A percentile compares a stretch with the other conserved stretches of the same genome.
Conservation (phyloP, 805 yeast genomes). For the Jamesozyma gamospora region DNA sequence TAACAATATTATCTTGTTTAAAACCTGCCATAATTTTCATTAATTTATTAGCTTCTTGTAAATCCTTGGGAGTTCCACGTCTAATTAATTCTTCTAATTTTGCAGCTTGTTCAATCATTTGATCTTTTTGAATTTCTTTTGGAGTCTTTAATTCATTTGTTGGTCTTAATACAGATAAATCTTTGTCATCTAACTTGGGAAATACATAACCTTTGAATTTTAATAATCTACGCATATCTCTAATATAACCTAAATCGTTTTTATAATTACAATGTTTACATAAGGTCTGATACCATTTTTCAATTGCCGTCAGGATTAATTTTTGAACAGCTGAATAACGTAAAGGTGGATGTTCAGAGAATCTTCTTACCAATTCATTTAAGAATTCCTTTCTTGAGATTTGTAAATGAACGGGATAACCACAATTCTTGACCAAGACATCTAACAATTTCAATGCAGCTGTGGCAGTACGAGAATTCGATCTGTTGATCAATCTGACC, state of each 20-base stretch:
- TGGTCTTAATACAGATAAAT: constrained; percentile 85
- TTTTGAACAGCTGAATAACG: constrained; percentile 73
- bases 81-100: constrained; percentile 89
- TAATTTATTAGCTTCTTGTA: constrained; percentile 85
- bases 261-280: constrained; percentile 80
- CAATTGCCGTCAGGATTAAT: constrained; percentile 74
- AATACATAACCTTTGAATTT: constrained; percentile 82
- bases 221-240: constrained; percentile 88
- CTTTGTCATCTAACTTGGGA: constrained; percentile 82
- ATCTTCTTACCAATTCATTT: constrained; percentile 79
- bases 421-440: constrained; percentile 90
- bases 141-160: constrained; percentile 74
- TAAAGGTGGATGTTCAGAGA: constrained; percentile 87
- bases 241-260: constrained; percentile 80
- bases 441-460: constrained; percentile 76
- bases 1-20: constrained; percentile 57
- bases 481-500: constrained; percentile 67
- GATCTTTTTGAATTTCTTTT: constrained; percentile 82
- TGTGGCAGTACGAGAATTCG: constrained; percentile 70
- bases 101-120: constrained; percentile 80
- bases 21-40: constrained; percentile 98
- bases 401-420: constrained; percentile 91
- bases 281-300: constrained; percentile 92
- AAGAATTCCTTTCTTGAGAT: constrained; percentile 87
- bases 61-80: constrained; percentile 87